Conservation (phyloP, 2,329 filamentous ascomycete genomes). For the Arthrinium puccinioides region DNA sequence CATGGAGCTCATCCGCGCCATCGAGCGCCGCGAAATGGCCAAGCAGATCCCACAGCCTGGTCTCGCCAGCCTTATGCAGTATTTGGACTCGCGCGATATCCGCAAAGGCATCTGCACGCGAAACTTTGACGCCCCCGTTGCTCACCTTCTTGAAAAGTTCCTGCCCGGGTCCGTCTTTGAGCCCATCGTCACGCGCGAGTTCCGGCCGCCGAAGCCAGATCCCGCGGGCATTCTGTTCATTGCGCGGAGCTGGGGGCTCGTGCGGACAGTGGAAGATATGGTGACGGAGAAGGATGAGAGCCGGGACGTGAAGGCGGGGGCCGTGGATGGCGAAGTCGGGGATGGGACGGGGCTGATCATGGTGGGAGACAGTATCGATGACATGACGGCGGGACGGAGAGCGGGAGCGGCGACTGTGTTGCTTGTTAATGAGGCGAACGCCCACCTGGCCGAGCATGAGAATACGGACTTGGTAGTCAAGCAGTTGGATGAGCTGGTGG, state of each 20-base stretch:
- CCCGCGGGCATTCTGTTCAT: constrained; percentile 87
- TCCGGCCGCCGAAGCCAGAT: constrained; percentile 76
- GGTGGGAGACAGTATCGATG: constrained; percentile 79
- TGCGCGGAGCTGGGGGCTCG: constrained; percentile 66
- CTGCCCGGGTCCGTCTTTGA: constrained; percentile 60
- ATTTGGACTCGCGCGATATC: constrained; percentile 61
- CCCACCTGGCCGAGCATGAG: constrained; percentile 59
- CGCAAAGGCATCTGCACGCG: constrained; percentile 86
- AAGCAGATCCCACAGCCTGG: constrained; percentile 77
- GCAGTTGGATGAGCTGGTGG: constrained; percentile 68
- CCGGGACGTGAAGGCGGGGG: constrained; percentile 13
- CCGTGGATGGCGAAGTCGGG: constrained; percentile 28
- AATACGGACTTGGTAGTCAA: constrained; percentile 71
- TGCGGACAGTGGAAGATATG: constrained; percentile 7
- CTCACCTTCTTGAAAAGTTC: constrained; percentile 69
- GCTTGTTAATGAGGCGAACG: constrained; percentile 76
- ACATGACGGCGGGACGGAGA: constrained; percentile 78
- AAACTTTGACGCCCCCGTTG: constrained; percentile 80
- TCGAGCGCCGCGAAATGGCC: constrained; percentile 77
- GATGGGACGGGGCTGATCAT: constrained; percentile 50
- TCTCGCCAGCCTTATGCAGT: constrained; percentile 70
- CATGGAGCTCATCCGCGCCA: constrained; percentile 64
- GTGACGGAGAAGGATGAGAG: constrained; percentile 9
- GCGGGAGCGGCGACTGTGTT: constrained; percentile 90
- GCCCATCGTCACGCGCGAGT: constrained; percentile 80